These are phyloP conservation scores for Aegilops tauschii DNA, from an alignment of 176 grass and related monocot genomes.

Conservation along the genomic window DNA sequence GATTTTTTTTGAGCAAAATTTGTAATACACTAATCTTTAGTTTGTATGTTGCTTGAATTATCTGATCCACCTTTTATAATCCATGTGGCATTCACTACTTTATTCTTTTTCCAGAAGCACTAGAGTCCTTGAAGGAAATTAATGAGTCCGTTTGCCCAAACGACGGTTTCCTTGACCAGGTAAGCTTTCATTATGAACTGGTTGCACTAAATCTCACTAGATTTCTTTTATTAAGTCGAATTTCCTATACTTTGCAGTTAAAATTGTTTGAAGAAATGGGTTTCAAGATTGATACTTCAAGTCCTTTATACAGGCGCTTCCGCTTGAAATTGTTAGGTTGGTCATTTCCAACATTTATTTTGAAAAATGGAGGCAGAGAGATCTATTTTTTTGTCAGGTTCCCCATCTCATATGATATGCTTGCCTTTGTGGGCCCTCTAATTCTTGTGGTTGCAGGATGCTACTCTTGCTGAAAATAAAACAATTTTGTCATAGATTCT, in stretches of 20 bases:
- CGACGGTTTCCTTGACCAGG: constrained; percentile 95
- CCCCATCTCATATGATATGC: not conserved
- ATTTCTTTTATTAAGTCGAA: constrained; percentile 17
- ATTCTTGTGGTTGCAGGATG: not conserved
- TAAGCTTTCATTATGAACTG: constrained; percentile 23
- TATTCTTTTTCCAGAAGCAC: constrained; percentile 65
- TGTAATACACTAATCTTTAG: not conserved
- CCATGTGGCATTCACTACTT: not conserved
- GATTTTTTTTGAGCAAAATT: not conserved
- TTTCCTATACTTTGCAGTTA: constrained; percentile 46
- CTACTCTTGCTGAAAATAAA: constrained; percentile 5
- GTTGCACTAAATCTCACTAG: constrained; percentile 1
- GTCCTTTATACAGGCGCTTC: constrained; percentile 79
- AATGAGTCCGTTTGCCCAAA: constrained; percentile 61
- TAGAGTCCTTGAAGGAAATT: constrained; percentile 70
- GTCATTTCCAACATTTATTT: constrained; percentile 16
- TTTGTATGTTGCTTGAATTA: not conserved
- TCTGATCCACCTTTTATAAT: not conserved
- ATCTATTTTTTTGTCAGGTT: not conserved
- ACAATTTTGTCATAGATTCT: not conserved
- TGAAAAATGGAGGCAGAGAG: not conserved
- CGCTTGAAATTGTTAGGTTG: constrained; percentile 85
- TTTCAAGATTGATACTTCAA: constrained; percentile 79
- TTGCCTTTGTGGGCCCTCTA: not conserved
- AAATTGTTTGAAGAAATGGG: constrained; percentile 96